Evolutionary conservation across 306 rosid genomes (phyloP).

Genomic region (Dalbergia cultrata): DNA sequence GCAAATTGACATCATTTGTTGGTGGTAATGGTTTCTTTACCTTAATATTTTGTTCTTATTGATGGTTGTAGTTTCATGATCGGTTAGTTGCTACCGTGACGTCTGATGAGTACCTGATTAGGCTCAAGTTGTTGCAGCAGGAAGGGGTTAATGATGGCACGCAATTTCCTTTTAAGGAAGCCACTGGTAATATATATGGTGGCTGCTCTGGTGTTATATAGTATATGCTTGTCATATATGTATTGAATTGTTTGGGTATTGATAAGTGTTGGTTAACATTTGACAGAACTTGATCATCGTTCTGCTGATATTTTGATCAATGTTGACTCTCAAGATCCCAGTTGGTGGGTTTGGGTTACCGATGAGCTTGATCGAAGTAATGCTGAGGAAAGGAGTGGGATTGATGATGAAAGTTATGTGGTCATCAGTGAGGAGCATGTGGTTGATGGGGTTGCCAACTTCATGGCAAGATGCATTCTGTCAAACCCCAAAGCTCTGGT

Average conservation of each 20-base stretch:
- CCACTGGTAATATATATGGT: conserved; percentile 60
- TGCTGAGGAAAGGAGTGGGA: conserved; percentile 86
- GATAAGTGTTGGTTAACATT: conserved; percentile 36
- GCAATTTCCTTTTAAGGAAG: conserved; percentile 88
- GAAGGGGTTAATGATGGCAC: conserved; percentile 57
- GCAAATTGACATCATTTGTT: not conserved
- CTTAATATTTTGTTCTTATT: conserved; percentile 1
- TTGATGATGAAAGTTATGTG: conserved; percentile 81
- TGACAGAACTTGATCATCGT: conserved; percentile 67
- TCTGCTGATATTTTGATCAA: conserved; percentile 82
- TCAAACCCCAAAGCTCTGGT: conserved; percentile 85
- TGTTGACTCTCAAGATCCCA: conserved; percentile 71
- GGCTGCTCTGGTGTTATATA: conserved; percentile 3
- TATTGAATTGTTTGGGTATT: conserved; percentile 9
- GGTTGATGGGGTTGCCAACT: conserved; percentile 92
- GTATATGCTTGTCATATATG: not conserved
- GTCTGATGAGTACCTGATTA: conserved; percentile 75
- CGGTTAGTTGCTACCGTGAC: conserved; percentile 73
- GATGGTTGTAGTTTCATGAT: conserved; percentile 65
- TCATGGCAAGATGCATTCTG: conserved; percentile 89
- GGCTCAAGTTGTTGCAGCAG: conserved; percentile 67
- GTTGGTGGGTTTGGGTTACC: conserved; percentile 98
- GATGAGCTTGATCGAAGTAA: conserved; percentile 65
- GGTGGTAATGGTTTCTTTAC: not conserved
- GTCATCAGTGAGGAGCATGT: conserved; percentile 90